phyloP scores from a whole-genome alignment of 139 green algal genomes.

The Chlorella sp. region DNA sequence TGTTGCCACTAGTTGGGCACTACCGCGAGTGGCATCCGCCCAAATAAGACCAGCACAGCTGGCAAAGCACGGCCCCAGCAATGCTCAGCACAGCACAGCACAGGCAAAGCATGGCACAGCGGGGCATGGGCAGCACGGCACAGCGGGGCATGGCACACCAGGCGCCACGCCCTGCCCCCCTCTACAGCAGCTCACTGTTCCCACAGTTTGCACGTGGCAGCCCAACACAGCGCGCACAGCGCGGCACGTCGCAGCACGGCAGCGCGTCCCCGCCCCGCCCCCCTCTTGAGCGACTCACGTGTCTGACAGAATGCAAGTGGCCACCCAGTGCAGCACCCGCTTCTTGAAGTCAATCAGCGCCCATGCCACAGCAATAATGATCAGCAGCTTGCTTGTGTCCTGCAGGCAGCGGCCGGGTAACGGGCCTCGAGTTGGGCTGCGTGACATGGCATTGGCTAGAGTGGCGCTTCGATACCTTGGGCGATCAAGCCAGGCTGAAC shows the following conservation, averaged over 20 bases:
- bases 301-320: not conserved
- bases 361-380: slow-evolving; percentile 35
- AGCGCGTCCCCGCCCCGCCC: too few species aligned
- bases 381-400: slow-evolving; percentile 20
- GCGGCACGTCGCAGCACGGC: not conserved
- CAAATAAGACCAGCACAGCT: too few species aligned
- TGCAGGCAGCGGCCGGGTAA: too few species aligned
- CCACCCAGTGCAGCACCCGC: slow-evolving; percentile 11
- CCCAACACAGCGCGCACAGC: not conserved
- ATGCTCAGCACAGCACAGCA: not conserved
- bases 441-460: too few species aligned
- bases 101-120: not conserved
- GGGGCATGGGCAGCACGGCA: too few species aligned
- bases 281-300: not conserved
- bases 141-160: not conserved
- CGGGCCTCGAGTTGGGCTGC: too few species aligned
- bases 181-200: too few species aligned
- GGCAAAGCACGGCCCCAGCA: not conserved
- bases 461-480: too few species aligned
- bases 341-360: slow-evolving; percentile 30
- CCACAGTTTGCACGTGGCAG: not conserved
- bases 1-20: too few species aligned
- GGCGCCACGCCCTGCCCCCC: too few species aligned
- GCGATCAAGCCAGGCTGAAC: too few species aligned
- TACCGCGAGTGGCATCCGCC: too few species aligned